Evolutionary conservation across 2,329 filamentous ascomycete species (phyloP), one percentile per base, ranked within the genome.

Genomic region (Arthrobotrys sinensis): DNA sequence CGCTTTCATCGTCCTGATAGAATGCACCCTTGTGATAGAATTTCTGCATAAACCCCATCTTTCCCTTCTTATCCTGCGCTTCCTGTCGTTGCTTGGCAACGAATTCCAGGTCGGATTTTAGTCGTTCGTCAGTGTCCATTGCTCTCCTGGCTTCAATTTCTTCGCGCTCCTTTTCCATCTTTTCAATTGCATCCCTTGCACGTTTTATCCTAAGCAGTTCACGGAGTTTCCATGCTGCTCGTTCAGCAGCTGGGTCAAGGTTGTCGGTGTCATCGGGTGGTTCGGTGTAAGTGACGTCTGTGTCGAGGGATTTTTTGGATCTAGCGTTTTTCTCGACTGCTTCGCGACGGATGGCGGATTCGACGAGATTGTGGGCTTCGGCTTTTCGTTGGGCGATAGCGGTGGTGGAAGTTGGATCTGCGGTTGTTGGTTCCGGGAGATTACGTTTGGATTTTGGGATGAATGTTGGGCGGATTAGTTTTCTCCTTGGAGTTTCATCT

Each of bases 11-110:
- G 65, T 94, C 93, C 81, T 92, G 92, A 86, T 93, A 98, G 86
- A 98, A 99, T 14, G 96, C 96, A 60, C 96, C 96, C 85, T 94
- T 95, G 87, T 99, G 96, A 85, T 93, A 94, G 86, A 98, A 99
- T 83, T 94, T 94, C 83, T 97, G 94, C 92, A 98, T 93, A 84
- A 90, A 97, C 1, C 89, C 89, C 88, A 96, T 93, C 85, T 95
- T 92, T 66, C 93, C 93, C 78, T 91, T 91, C 63, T 87, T 85
- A 79, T 92, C 90, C 82, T 93, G 92, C 24, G 87, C 86, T 80
- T 97, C 94, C 79, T 92, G 92, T 81, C 91, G 90, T 85, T 98
- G 95, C 80, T 88, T 87, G 0, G 91, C 90, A 16, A 98, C 86
- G 84, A 90, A 93, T 63, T 88, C 92, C 50, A 90, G 89, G 84